Evolutionary conservation across 1,139 yeast genomes (phyloP), one percentile per base, ranked within the genome.

Genomic region (Lizanozyma gosingica): DNA sequence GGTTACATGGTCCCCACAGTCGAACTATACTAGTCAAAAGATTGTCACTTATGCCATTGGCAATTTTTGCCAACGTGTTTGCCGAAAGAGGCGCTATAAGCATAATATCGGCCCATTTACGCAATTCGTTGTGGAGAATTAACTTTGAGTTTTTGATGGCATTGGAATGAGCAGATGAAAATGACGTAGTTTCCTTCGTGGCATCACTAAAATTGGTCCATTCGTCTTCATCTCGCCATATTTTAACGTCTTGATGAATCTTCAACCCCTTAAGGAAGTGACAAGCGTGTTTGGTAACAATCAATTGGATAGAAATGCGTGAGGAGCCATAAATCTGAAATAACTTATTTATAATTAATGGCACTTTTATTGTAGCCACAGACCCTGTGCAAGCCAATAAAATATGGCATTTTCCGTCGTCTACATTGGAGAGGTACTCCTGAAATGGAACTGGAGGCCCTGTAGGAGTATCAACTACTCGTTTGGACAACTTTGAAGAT

Each of bases 61-160:
- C 78, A 39, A 92, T 80, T 55, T 92, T 92, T 18, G 97, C 94
- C 45, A 92, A 67, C 0, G 97, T 83, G 58, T 92, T 92, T 4
- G 98, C 98, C 17, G 95, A 84, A 44, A 94, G 65, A 3, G 98
- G 98, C 1, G 97, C 96, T 38, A 92, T 77, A 39, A 92, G 73
- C 62, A 92, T 73, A 33, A 92, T 76, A 57, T 92, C 97, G 0
- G 98, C 97, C 98, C 98, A 92, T 54, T 87, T 80, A 41, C 97
- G 73, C 45, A 92, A 69, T 57, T 87, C 95, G 46, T 87, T 87
- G 57, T 90, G 97, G 44, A 92, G 68, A 39, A 88, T 79, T 50
- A 69, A 51, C 43, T 67, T 67, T 15, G 57, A 61, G 41, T 62
- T 64, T 42, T 59, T 64, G n/a, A 43, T 47, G 6, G 40, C 38